Base-by-base conservation (phyloP, 495 filamentous ascomycete species). In the Pyrenula aspistea region DNA sequence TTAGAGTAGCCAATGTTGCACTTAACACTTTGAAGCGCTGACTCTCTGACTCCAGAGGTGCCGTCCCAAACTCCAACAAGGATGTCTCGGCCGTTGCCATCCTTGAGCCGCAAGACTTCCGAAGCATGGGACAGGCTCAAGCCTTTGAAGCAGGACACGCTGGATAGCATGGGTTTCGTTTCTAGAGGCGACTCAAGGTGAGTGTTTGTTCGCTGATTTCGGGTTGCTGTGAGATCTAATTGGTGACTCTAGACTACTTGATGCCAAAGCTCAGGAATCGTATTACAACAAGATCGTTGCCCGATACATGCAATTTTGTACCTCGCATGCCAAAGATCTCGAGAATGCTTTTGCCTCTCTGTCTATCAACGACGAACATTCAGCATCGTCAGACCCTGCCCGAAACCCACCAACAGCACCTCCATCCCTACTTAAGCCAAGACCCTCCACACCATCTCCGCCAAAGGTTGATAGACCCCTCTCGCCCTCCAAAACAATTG, bases 301-400 rank as follows among this genome's bases (percentile, higher is more conserved):
- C 60, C 83, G 89, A 54, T 98, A 93, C 71, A 85, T 94, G 76
- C 80, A 77, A 59, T 93, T 96, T 69, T 93, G 89, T 71, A 86
- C 86, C 49, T 79, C 78, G 54, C 77, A 82, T 64, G 72, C 79
- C 31, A 82, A 87, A 58, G 78, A 83, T 56, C 81, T 96, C 24
- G 81, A 89, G 57, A 77, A 77, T 56, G 83, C 85, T 54, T 88
- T 94, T 60, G 79, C 86, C 3, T 81, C 80, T 2, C 77, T 93
- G 25, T 71, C 80, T 51, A 57, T 83, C 47, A 62, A 12, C 8
- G 19, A 52, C 19, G 50, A 8, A 10, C 68, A 66, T n/a, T 71
- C 69, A 54, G 59, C 72, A 20, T 72, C 71, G 2, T 65, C 59
- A 42, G 71, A 74, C 61, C 67, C 71, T 25, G 70, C 73, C 8